Evolutionary conservation across 495 filamentous ascomycete species (phyloP), one percentile per base, ranked within the genome.

Genomic region (Penicillium egyptiacum): DNA sequence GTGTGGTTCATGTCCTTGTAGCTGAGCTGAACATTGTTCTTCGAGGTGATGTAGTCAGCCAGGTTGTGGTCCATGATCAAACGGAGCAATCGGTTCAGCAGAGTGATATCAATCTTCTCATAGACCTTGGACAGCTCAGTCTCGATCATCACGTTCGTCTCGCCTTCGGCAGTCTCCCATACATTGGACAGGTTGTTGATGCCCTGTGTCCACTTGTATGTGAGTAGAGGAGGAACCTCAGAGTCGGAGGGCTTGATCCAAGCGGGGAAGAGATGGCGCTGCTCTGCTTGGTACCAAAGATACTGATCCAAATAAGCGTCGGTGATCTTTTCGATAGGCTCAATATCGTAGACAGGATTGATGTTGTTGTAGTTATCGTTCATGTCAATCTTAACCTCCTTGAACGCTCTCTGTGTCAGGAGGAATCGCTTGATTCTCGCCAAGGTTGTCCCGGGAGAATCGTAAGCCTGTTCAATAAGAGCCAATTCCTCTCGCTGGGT

Each of bases 1-100:
- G 93, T 95, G 69, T 99, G 95, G 66, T 96, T 98, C 95, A 99
- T 99, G 66, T 99, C 95, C 78, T 99, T 99, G 76, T 99, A 99
- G 61, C 93, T 97, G 53, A 99, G 82, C 64, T 97, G 92, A 16
- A 99, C 95, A 67, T 99, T 99, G 77, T 99, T 99, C 83, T 99
- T 99, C 5, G 92, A 91, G 11, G 92, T 96, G 70, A 99, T 99
- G 73, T 99, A 99, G 71, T 99, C 95, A 6, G 95, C 95, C 67
- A 99, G 74, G 73, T 99, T 99, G 80, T 98, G 95, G 64, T 99
- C 95, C 95, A 99, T 99, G 70, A 99, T 96, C 62, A 99, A 75
- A 30, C 95, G 84, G 44, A 98, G 79, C 41, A 99, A 80, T 50
- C 93, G 87, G 75, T 99, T 98, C 57, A 99, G 80, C 53, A 99